These are phyloP conservation scores for Eimeria sp. DNA, from an alignment of 169 alveolate genomes.

Conservation along the genomic window DNA sequence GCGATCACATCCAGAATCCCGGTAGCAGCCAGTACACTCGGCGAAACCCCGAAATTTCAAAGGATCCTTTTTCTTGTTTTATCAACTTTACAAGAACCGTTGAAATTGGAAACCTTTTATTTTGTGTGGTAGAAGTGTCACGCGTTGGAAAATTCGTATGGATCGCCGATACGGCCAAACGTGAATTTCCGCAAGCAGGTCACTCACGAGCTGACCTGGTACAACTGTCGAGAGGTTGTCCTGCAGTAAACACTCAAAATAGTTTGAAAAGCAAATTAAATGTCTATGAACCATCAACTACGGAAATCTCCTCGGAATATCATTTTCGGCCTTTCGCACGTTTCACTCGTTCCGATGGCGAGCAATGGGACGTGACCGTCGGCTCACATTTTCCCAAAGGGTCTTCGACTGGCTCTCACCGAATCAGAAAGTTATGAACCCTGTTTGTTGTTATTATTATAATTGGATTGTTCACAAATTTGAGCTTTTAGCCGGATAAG, in stretches of 20 bases:
- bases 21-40: conserved; percentile 15
- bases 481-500: no score
- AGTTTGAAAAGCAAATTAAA: neutral
- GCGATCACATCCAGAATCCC: neutral
- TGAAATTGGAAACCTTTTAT: neutral
- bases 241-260: neutral
- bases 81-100: neutral
- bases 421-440: neutral
- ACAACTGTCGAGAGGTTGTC: neutral
- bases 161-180: neutral
- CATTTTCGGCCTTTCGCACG: neutral
- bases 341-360: neutral
- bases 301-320: neutral
- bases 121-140: neutral
- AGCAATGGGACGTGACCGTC: neutral
- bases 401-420: neutral
- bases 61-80: neutral
- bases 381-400: neutral
- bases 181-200: neutral
- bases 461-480: no score
- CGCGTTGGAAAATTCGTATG: neutral
- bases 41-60: neutral
- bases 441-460: neutral
- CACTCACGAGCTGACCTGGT: neutral
- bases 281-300: neutral